Base-by-base conservation (phyloP, 495 filamentous ascomycete genomes). In the Talaromyces liani region DNA sequence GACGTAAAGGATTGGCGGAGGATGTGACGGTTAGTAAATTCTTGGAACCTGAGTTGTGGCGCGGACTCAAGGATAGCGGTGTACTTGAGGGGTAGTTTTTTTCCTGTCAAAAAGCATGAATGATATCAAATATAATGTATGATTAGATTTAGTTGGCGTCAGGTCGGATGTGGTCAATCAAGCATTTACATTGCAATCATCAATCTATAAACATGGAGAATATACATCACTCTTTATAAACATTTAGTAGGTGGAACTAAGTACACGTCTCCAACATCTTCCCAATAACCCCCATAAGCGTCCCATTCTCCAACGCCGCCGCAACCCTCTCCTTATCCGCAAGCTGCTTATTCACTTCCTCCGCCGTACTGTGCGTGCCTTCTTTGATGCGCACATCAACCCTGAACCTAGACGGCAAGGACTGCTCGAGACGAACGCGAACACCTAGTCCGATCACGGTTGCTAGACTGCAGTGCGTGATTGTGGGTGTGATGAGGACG, bases 361-460 rank as follows among this genome's bases (percentile, higher is more conserved):
- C 91, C 22, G 87, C 93, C 49, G 95, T 95, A 66, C 87, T 91
- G 70, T 98, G 94, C n/a, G 91, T 92, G 39, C 92, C 94, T 76
- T 94, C 89, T 71, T 97, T 96, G 72, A 98, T 96, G 64, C 89
- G 84, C 22, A 97, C 91, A 75, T 98, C 92, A 9, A 98, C 82
- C 20, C 94, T 85, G 72, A 93, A 98, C 61, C 92, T 87, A n/a
- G 94, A 89, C 1, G 94, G 95, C 51, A 98, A 81, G 8, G 89
- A 87, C 72, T 96, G 90, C 71, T 97, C 92, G 27, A 98, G 81
- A 33, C 95, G 83, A 55, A 96, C 93, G 18, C 94, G 84, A 14
- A 98, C 91, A 16, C 94, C 93, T 6, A 98, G 83, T 2, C 95
- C 94, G 73, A 98, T 98, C 59, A 98, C 92, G 1, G 95, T 98